Conservation (phyloP, 1,284 basidiomycete genomes). For the Trametes versicolor region DNA sequence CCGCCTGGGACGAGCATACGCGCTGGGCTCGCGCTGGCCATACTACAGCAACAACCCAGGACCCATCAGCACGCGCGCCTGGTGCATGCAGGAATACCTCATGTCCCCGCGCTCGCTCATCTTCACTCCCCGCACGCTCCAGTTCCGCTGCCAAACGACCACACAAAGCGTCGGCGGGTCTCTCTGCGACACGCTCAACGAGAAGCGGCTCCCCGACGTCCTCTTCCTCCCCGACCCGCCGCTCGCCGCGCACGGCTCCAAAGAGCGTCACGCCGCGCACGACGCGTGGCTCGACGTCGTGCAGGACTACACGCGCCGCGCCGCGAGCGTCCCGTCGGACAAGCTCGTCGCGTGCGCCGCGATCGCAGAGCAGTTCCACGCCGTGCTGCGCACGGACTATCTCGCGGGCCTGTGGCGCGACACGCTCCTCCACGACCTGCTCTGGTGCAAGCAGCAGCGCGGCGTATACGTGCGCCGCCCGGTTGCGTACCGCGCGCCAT, state of each 20-base stretch:
- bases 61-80: constrained; percentile 24
- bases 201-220: constrained; percentile 19
- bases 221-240: constrained; percentile 19
- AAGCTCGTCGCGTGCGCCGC: no score
- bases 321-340: no score
- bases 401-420: no score
- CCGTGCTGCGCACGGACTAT: background rate
- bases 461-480: no score
- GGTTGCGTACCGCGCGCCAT: no score
- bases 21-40: no score
- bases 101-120: constrained; percentile 18
- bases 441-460: no score
- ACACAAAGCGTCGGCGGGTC: constrained; percentile 24
- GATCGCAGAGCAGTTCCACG: no score
- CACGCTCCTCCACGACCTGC: no score
- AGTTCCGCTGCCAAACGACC: background rate
- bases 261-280: constrained; percentile 7
- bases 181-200: constrained; percentile 10
- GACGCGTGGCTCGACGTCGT: constrained; percentile 24
- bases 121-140: constrained; percentile 16
- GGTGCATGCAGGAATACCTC: constrained; percentile 30
- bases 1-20: no score
- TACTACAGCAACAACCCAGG: background rate
- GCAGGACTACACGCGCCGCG: constrained; percentile 15
- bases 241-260: background rate